Conservation (phyloP, 768 basidiomycete species). For the Termitomyces sp. region DNA sequence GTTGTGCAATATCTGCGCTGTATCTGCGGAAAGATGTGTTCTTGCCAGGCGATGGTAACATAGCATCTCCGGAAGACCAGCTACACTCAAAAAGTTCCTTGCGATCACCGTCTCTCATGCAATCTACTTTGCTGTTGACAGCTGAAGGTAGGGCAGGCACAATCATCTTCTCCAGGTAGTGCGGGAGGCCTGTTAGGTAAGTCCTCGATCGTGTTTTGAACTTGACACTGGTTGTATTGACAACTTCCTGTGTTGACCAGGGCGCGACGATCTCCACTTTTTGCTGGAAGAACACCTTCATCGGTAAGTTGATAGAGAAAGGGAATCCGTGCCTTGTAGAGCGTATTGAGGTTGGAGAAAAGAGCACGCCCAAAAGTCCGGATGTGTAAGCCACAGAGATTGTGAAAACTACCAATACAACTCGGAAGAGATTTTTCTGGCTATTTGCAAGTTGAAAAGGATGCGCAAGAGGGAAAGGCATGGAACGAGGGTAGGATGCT, state of each 20-base stretch:
- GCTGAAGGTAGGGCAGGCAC: slow-evolving; percentile 22
- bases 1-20: background rate
- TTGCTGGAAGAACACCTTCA: slow-evolving; percentile 73
- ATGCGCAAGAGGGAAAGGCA: background rate
- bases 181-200: slow-evolving; percentile 35
- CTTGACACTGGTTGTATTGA: background rate
- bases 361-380: slow-evolving; percentile 5
- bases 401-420: slow-evolving; percentile 25
- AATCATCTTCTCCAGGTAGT: slow-evolving; percentile 40
- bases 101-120: slow-evolving; percentile 13
- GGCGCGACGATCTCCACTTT: slow-evolving; percentile 30
- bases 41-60: slow-evolving; percentile 18
- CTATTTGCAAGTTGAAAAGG: slow-evolving; percentile 2
- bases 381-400: slow-evolving; percentile 37
- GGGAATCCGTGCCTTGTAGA: slow-evolving; percentile 41
- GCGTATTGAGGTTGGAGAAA: slow-evolving; percentile 1
- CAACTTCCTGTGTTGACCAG: slow-evolving; percentile 13
- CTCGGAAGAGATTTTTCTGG: slow-evolving; percentile 2
- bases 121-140: slow-evolving; percentile 8
- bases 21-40: background rate
- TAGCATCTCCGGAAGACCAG: slow-evolving; percentile 19
- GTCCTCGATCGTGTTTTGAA: slow-evolving; percentile 30
- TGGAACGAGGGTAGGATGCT: slow-evolving; percentile 4
- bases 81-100: slow-evolving; percentile 18
- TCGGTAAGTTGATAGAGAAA: slow-evolving; percentile 52